Evolutionary conservation across 2,329 filamentous ascomycete genomes (phyloP).

Genomic region (Colletotrichum aenigma): DNA sequence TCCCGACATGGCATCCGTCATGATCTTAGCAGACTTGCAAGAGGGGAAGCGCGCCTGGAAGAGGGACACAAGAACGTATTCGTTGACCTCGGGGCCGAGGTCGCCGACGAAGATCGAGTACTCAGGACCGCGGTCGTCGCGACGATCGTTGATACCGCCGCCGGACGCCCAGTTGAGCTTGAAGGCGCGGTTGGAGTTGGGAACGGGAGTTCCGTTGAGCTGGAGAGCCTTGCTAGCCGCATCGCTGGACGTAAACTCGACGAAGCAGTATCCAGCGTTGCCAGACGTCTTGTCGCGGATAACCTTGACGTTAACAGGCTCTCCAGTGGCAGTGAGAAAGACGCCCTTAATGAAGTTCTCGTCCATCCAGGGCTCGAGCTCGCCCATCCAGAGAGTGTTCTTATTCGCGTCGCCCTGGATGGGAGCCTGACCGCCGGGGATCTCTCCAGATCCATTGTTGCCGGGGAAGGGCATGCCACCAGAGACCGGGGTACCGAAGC

Average conservation of each 20-base stretch:
- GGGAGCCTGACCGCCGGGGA: conserved; percentile 23
- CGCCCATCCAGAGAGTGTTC: conserved; percentile 85
- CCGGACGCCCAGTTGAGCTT: conserved; percentile 99
- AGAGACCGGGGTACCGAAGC: conserved; percentile 35
- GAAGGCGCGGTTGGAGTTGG: conserved; percentile 93
- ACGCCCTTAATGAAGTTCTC: conserved; percentile 98
- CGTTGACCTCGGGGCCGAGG: conserved; percentile 96
- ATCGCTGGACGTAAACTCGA: conserved; percentile 84
- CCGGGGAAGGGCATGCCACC: conserved; percentile 34
- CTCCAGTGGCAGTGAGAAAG: conserved; percentile 86
- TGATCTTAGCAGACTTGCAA: conserved; percentile 99
- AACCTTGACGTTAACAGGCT: conserved; percentile 98
- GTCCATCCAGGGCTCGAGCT: conserved; percentile 98
- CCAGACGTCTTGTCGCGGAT: conserved; percentile 99
- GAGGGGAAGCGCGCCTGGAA: conserved; percentile 97
- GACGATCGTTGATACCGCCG: conserved; percentile 91
- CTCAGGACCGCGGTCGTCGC: conserved; percentile 94
- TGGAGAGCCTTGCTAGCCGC: conserved; percentile 90
- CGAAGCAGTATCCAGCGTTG: conserved; percentile 98
- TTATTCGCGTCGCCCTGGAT: conserved; percentile 53
- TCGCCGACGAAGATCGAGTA: conserved; percentile 98
- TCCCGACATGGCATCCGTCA: conserved; percentile 97
- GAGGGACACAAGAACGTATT: conserved; percentile 94
- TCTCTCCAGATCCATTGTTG: conserved; percentile 36
- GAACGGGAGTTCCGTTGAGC: conserved; percentile 87